phyloP scores from a whole-genome alignment of 257 asterid genomes.

The Scutellaria minor region DNA sequence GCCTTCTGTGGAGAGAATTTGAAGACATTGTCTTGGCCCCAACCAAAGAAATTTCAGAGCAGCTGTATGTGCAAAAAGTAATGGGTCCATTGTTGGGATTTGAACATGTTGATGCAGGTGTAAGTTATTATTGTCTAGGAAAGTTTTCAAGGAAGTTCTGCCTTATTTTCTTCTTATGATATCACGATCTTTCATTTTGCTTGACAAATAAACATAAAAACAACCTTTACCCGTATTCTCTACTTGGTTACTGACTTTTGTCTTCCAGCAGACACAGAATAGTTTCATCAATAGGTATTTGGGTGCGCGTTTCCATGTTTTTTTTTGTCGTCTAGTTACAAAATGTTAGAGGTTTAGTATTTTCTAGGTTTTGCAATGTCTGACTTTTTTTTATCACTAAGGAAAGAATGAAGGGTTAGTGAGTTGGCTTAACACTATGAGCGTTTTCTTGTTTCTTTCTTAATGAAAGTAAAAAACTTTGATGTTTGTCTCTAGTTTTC shows the following conservation, averaged over 20 bases:
- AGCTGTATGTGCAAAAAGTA: conserved; percentile 70
- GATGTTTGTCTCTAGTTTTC: not conserved
- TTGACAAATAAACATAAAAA: not conserved
- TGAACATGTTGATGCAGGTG: conserved; percentile 94
- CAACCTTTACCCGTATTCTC: not conserved
- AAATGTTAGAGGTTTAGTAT: too few species aligned
- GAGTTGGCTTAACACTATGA: conserved; percentile 29
- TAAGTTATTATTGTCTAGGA: conserved; percentile 37
- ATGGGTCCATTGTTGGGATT: conserved; percentile 83
- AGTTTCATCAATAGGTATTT: not conserved
- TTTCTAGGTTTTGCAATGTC: too few species aligned
- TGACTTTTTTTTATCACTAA: too few species aligned
- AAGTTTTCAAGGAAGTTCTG: conserved; percentile 2
- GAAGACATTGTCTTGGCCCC: conserved; percentile 73
- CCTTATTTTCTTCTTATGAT: not conserved
- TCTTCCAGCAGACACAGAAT: not conserved
- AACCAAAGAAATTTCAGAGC: conserved; percentile 72
- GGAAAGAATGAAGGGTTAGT: conserved; percentile 19
- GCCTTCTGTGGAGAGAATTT: conserved; percentile 66
- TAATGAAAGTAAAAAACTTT: not conserved
- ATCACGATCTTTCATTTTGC: conserved; percentile 10
- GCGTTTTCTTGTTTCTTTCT: not conserved
- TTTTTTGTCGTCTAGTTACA: too few species aligned
- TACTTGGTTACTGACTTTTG: conserved; percentile 29
- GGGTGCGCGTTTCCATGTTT: not conserved